Evolutionary conservation across 768 basidiomycete genomes (phyloP).

Genomic region (Terana coerulea): DNA sequence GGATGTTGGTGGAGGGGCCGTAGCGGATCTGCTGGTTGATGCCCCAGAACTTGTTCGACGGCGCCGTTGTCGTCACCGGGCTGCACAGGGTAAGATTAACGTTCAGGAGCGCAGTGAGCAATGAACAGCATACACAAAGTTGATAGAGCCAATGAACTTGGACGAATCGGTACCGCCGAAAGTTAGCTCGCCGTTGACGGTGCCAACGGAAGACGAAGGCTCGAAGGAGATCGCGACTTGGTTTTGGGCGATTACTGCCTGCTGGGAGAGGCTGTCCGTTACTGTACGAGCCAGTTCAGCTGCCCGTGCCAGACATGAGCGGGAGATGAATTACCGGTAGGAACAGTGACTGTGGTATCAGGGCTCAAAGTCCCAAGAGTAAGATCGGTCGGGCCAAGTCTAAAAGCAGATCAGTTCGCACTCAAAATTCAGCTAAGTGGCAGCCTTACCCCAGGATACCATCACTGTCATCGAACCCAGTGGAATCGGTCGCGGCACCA

Average conservation of each 20-base stretch:
- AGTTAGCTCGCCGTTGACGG: conserved; percentile 4
- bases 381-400: background rate
- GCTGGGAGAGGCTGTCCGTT: conserved; percentile 4
- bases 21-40: conserved; percentile 25
- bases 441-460: conserved; percentile 12
- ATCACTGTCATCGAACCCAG: conserved; percentile 12
- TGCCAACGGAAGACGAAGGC: background rate
- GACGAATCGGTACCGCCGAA: background rate
- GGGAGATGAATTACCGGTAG: background rate
- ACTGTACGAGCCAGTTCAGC: background rate
- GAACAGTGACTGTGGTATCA: background rate
- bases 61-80: conserved; percentile 21
- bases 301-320: background rate
- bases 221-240: conserved; percentile 3
- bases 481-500: conserved; percentile 7
- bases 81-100: background rate
- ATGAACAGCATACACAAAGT: conserved; percentile 1
- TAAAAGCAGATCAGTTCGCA: background rate
- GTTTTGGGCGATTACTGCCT: conserved; percentile 1
- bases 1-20: conserved; percentile 24
- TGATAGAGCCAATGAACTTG: conserved; percentile 9
- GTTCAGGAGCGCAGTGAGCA: background rate
- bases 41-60: conserved; percentile 26
- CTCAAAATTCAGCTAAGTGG: background rate
- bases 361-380: conserved; percentile 3